phyloP scores from a whole-genome alignment of 371 early-diverging fungal species.

The Saksenaea vasiformis region DNA sequence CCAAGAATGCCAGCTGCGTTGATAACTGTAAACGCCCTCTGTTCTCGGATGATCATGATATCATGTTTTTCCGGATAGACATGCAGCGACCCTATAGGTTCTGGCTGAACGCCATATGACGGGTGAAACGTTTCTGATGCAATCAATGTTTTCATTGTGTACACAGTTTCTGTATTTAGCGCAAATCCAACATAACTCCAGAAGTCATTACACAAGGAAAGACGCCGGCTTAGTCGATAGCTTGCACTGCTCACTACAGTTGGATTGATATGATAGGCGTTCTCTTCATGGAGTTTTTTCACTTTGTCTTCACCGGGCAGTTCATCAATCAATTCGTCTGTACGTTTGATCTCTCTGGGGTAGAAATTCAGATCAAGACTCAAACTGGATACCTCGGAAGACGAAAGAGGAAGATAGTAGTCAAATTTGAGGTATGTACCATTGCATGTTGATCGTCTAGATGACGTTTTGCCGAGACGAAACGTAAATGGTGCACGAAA shows the following conservation, averaged over 20 bases:
- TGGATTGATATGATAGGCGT: conserved; percentile 6
- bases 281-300: neutral
- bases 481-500: conserved; percentile 3
- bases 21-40: conserved; percentile 18
- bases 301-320: neutral
- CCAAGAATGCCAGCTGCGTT: conserved; percentile 27
- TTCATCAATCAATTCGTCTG: neutral
- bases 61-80: conserved; percentile 12
- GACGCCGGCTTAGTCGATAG: conserved; percentile 14
- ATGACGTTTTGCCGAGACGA: neutral
- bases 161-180: neutral
- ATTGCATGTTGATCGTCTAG: neutral
- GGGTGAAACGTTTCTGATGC: conserved; percentile 11
- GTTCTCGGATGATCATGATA: conserved; percentile 14
- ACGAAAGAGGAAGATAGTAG: neutral
- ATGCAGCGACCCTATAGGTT: conserved; percentile 19
- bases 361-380: neutral
- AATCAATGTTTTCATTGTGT: conserved; percentile 16
- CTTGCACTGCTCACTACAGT: conserved; percentile 6
- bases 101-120: conserved; percentile 5
- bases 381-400: neutral
- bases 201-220: conserved; percentile 1
- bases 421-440: conserved; percentile 6
- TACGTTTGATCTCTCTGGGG: neutral
- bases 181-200: conserved; percentile 30